A percentile compares a stretch with the other conserved stretches of the same genome.
phyloP scores from a whole-genome alignment of 2,329 filamentous ascomycete genomes.

The Cordyceps militaris region DNA sequence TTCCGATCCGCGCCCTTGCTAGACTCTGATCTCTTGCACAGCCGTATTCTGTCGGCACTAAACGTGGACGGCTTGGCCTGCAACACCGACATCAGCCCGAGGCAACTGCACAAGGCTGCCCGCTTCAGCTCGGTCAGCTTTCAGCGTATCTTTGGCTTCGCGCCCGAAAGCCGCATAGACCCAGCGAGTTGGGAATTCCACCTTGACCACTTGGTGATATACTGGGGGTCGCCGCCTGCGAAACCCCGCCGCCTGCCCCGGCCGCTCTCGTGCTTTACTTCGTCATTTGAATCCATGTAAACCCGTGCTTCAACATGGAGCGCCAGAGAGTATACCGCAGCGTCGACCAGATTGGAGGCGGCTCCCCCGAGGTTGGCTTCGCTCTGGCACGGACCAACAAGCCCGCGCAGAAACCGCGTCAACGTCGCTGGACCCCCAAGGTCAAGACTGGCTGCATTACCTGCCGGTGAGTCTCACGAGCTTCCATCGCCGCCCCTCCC shows the following conservation, averaged over 20 bases:
- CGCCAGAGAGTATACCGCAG: conserved; percentile 4
- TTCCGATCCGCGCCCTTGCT: not conserved
- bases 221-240: no score
- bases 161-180: not conserved
- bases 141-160: not conserved
- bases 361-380: not conserved
- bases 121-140: not conserved
- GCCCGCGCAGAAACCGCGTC: not conserved
- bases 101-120: not conserved
- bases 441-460: conserved; percentile 19
- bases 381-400: not conserved
- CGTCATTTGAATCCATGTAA: not conserved
- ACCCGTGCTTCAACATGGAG: not conserved
- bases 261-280: not conserved
- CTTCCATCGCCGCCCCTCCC: no score
- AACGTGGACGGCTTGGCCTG: not conserved
- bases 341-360: not conserved
- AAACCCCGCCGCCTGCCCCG: not conserved
- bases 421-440: conserved; percentile 14
- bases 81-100: not conserved
- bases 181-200: not conserved
- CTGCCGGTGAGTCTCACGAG: conserved; percentile 15
- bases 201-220: not conserved
- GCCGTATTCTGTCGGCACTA: not conserved
- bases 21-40: not conserved